Evolutionary conservation across 2,329 filamentous ascomycete genomes (phyloP).

Genomic region (Ophiostoma quercus): DNA sequence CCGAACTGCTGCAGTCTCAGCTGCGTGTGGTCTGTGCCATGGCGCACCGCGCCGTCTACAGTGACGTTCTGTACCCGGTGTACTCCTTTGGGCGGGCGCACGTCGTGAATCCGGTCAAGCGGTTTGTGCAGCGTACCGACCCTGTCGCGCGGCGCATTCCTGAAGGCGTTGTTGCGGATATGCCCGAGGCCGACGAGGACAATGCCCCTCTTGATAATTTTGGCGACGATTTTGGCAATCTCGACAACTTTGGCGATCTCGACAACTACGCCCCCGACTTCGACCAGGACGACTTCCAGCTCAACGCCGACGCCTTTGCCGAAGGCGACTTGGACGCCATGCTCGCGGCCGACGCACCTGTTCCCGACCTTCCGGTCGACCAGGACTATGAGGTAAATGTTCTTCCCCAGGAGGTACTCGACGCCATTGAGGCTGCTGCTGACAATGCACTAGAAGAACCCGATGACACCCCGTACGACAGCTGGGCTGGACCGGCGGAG

Average conservation of each 20-base stretch:
- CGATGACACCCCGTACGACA: not conserved
- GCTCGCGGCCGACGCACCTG: not conserved
- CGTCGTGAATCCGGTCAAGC: not conserved
- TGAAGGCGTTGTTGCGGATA: too few species aligned
- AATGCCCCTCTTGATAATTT: not conserved
- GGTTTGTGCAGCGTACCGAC: not conserved
- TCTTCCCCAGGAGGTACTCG: not conserved
- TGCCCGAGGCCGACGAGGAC: not conserved
- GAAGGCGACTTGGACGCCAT: not conserved
- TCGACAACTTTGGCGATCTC: not conserved
- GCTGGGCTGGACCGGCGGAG: not conserved
- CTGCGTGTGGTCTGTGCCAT: not conserved
- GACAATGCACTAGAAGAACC: not conserved
- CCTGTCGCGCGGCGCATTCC: too few species aligned
- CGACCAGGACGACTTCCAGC: not conserved
- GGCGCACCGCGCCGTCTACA: not conserved
- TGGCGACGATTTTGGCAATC: not conserved
- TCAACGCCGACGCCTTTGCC: not conserved
- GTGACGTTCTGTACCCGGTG: not conserved
- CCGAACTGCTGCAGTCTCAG: not conserved
- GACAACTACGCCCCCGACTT: not conserved
- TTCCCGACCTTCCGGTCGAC: not conserved
- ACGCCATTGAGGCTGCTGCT: not conserved
- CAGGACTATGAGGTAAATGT: not conserved
- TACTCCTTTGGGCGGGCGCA: not conserved